These are phyloP conservation scores for Carex cristatella DNA, from an alignment of 176 grass and related monocot species.

Conservation along the genomic window DNA sequence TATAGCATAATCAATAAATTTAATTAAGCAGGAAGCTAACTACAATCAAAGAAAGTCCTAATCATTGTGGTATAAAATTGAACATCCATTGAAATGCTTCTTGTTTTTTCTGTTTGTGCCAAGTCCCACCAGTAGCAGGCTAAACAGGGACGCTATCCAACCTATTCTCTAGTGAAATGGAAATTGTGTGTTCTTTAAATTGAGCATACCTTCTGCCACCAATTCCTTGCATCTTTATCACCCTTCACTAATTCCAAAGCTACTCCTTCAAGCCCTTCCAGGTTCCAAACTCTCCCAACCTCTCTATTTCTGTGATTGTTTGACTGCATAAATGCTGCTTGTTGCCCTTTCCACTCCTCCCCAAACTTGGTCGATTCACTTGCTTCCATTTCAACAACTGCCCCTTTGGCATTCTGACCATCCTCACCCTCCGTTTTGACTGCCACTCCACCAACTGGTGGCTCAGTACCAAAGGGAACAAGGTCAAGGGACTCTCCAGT, in stretches of 20 bases:
- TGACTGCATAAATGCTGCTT: slow-evolving; percentile 64
- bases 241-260: slow-evolving; percentile 65
- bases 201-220: slow-evolving; percentile 75
- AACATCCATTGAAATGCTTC: background rate
- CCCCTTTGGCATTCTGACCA: slow-evolving; percentile 9
- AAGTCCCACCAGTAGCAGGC: background rate
- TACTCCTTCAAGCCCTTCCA: slow-evolving; percentile 53
- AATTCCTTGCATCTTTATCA: slow-evolving; percentile 72
- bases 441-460: background rate
- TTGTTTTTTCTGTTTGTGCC: background rate
- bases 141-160: background rate
- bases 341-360: slow-evolving; percentile 72
- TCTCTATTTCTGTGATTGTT: slow-evolving; percentile 64
- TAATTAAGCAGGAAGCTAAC: slow-evolving; percentile 11
- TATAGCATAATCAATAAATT: background rate
- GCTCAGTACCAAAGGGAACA: background rate
- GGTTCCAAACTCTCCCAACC: slow-evolving; percentile 47
- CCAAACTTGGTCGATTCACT: slow-evolving; percentile 38
- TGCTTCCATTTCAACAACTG: background rate
- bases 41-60: background rate
- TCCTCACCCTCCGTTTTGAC: slow-evolving; percentile 19
- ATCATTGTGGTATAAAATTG: background rate
- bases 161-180: background rate
- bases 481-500: slow-evolving; percentile 55
- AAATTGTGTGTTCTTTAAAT: background rate